Base-by-base conservation (phyloP, 2,329 filamentous ascomycete species). In the Penicillium nordicum region DNA sequence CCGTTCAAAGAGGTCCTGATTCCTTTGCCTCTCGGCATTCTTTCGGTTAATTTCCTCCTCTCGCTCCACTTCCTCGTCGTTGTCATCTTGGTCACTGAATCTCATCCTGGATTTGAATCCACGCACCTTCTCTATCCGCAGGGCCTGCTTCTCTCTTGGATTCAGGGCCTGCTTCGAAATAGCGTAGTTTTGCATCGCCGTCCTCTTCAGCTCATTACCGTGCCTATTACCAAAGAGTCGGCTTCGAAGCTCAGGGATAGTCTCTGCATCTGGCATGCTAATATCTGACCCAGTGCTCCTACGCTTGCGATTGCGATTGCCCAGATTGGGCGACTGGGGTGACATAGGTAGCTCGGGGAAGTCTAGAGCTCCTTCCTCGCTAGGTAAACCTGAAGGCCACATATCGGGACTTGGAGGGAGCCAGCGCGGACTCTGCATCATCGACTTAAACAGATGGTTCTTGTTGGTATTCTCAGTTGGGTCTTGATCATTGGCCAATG, bases 381-480 rank as follows among this genome's bases (percentile, higher is more conserved):
- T 12, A n/a, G 57, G 57, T 11, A 29, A 14, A 27, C 55, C 57
- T 2, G 52, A 37, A 4, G 50, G 55, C 57, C 57, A 60, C 21
- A 58, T 25, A 1, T 49, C 47, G 2, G 50, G 23, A 23, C 21
- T n/a, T 5, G 12, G 21, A 14, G 25, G 23, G 6, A 60, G 30
- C 37, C 42, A 51, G 38, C 25, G 34, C 18, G 55, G 55, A 21
- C 38, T 37, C 3, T 58, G 30, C 18, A 49, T 32, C 37, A 60
- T 52, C 2, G 55, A 57, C 6, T 42, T 10, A 14, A 58, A 55
- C 3, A 43, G 14, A 36, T 50, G 45, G 14, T 29, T 8, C 4
- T 43, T 37, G 38, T 9, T 18, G 3, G 11, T 1, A 8, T 21
- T 21, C 1, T 10, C 18, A 30, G 14, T 6, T 12, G 12, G 4